A percentile compares a stretch with the other conserved stretches of the same genome.
phyloP scores from a whole-genome alignment of 768 basidiomycete genomes.

The Hypsizygus marmoreus region DNA sequence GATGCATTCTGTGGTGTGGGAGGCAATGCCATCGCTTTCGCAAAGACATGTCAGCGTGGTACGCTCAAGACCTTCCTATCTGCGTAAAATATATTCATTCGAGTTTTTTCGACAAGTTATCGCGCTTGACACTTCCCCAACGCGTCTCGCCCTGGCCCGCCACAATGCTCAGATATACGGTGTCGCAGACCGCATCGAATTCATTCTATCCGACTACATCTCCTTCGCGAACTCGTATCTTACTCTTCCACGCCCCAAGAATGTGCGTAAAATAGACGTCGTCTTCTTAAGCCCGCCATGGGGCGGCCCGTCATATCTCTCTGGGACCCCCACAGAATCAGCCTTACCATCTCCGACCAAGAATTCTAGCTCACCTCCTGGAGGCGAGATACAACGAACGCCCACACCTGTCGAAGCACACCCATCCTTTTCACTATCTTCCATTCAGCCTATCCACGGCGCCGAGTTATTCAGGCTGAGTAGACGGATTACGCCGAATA shows the following conservation, averaged over 20 bases:
- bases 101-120: slow-evolving; percentile 61
- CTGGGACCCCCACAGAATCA: slow-evolving; percentile 26
- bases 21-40: slow-evolving; percentile 97
- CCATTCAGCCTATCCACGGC: slow-evolving; percentile 81
- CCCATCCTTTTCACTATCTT: slow-evolving; percentile 66
- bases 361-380: neutral
- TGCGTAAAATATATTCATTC: neutral
- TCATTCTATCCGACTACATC: slow-evolving; percentile 84
- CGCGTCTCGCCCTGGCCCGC: slow-evolving; percentile 84
- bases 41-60: slow-evolving; percentile 95
- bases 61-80: too few relatives aligned
- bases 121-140: slow-evolving; percentile 84
- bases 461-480: slow-evolving; percentile 78
- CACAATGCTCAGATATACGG: slow-evolving; percentile 96
- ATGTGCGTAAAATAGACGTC: slow-evolving; percentile 70
- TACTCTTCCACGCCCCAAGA: slow-evolving; percentile 23
- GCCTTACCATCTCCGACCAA: slow-evolving; percentile 12
- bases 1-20: slow-evolving; percentile 99
- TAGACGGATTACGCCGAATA: slow-evolving; percentile 70
- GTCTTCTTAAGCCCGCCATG: slow-evolving; percentile 95
- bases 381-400: too few relatives aligned
- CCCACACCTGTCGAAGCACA: slow-evolving; percentile 31
- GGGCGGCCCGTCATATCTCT: slow-evolving; percentile 83
- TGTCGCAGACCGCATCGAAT: slow-evolving; percentile 93
- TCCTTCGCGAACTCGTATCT: slow-evolving; percentile 67